These are phyloP conservation scores for Fusarium mexicanum DNA, from an alignment of 2,329 filamentous ascomycete genomes.

Conservation along the genomic window DNA sequence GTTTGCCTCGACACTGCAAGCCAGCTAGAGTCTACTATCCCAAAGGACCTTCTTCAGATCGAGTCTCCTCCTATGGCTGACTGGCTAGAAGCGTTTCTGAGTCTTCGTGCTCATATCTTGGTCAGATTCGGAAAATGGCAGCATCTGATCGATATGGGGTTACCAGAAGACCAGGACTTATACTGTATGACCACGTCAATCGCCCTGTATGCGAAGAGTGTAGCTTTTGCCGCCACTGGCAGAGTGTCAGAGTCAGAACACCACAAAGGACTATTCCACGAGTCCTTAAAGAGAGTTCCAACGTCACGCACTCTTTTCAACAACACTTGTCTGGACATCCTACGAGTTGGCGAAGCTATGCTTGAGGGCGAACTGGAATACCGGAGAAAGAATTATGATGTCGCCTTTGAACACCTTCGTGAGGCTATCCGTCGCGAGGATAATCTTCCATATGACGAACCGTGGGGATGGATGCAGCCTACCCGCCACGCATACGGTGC, in stretches of 20 bases:
- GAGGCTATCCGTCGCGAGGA: constrained; percentile 69
- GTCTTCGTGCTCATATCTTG: constrained; percentile 73
- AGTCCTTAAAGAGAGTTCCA: constrained; percentile 57
- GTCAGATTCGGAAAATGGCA: constrained; percentile 79
- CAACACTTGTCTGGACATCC: constrained; percentile 62
- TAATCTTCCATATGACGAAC: constrained; percentile 74
- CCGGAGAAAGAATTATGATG: constrained; percentile 65
- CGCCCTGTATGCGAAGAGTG: constrained; percentile 51
- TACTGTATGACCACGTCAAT: constrained; percentile 68
- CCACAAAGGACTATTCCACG: constrained; percentile 58
- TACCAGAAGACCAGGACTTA: constrained; percentile 67
- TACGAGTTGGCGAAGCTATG: constrained; percentile 72
- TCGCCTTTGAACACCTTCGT: constrained; percentile 68
- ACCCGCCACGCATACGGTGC: constrained; percentile 76
- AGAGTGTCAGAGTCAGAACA: constrained; percentile 67
- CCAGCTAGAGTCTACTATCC: constrained; percentile 69
- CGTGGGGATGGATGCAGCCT: constrained; percentile 84
- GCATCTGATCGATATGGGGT: constrained; percentile 65
- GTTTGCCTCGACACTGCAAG: constrained; percentile 69
- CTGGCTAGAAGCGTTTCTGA: constrained; percentile 77
- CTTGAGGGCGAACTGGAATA: constrained; percentile 80
- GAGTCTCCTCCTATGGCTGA: constrained; percentile 79
- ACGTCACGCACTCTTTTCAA: constrained; percentile 62
- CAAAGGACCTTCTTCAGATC: constrained; percentile 70
- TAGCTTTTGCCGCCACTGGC: constrained; percentile 72